These are phyloP conservation scores for Peterozyma xylosa DNA, from an alignment of 805 yeast genomes.

Conservation along the genomic window DNA sequence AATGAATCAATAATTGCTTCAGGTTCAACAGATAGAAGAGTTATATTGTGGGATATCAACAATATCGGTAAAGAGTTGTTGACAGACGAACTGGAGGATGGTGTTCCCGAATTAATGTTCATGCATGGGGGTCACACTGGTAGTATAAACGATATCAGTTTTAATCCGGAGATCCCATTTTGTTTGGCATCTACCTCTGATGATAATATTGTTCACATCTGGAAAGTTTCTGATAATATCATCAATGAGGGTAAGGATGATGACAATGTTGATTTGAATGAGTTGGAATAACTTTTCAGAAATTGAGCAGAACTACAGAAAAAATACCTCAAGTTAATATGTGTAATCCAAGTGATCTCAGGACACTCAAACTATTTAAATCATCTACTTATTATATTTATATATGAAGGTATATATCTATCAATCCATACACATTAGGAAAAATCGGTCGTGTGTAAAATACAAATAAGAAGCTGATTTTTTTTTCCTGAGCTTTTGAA, in stretches of 20 bases:
- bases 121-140: constrained; percentile 92
- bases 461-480: no score
- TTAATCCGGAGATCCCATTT: constrained; percentile 73
- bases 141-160: constrained; percentile 62
- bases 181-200: constrained; percentile 59
- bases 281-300: constrained; percentile 7
- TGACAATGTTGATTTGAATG: constrained; percentile 8
- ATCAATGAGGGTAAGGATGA: constrained; percentile 17
- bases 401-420: no score
- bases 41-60: constrained; percentile 73
- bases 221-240: constrained; percentile 36
- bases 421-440: no score
- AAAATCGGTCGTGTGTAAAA: no score
- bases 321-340: no score
- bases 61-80: constrained; percentile 80
- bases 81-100: constrained; percentile 87
- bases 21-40: constrained; percentile 69
- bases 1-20: constrained; percentile 73
- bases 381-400: no score
- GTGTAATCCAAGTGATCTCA: no score
- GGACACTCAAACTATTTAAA: no score
- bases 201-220: constrained; percentile 52
- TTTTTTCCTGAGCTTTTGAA: no score
- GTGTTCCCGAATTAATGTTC: constrained; percentile 81
- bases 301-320: no score